These are phyloP conservation scores for Blastosporella zonata DNA, from an alignment of 1,284 basidiomycete genomes.

Conservation along the genomic window DNA sequence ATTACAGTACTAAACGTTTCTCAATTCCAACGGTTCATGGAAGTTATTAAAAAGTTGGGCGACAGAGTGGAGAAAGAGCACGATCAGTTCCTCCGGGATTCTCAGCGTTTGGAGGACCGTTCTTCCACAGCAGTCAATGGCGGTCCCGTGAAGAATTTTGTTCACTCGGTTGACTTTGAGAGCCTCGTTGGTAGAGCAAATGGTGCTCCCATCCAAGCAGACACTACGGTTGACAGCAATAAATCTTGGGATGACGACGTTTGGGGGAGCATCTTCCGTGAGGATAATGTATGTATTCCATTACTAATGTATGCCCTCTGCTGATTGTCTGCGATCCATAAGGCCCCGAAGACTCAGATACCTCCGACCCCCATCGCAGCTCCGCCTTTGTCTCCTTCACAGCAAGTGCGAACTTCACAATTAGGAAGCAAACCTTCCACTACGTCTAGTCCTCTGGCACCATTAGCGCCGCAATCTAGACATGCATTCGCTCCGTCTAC, in stretches of 20 bases:
- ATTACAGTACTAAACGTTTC: constrained; percentile 76
- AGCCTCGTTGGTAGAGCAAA: constrained; percentile 64
- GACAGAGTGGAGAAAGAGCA: constrained; percentile 87
- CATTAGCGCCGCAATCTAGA: constrained; percentile 9
- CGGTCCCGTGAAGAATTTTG: constrained; percentile 29
- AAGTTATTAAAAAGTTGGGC: constrained; percentile 68
- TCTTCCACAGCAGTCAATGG: constrained; percentile 46
- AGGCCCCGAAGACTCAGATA: constrained; percentile 13
- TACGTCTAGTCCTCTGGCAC: constrained; percentile 3
- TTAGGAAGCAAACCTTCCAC: constrained; percentile 2
- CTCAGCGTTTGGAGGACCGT: constrained; percentile 79
- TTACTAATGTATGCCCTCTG: background rate
- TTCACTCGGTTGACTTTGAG: constrained; percentile 62
- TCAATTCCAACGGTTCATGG: constrained; percentile 92
- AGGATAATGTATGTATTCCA: constrained; percentile 34
- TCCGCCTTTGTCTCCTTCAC: constrained; percentile 1
- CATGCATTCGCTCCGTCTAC: constrained; percentile 6
- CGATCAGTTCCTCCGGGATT: constrained; percentile 77
- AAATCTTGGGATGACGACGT: constrained; percentile 73
- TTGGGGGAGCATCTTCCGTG: constrained; percentile 72
- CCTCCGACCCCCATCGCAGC: constrained; percentile 1
- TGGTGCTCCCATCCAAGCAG: constrained; percentile 43
- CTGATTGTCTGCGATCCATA: background rate
- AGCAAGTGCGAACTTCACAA: constrained; percentile 1
- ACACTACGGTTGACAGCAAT: constrained; percentile 38